A percentile compares a stretch with the other conserved stretches of the same genome.
Conservation (phyloP, 73 alveolate species). For the Paramecium tetraurelia region DNA sequence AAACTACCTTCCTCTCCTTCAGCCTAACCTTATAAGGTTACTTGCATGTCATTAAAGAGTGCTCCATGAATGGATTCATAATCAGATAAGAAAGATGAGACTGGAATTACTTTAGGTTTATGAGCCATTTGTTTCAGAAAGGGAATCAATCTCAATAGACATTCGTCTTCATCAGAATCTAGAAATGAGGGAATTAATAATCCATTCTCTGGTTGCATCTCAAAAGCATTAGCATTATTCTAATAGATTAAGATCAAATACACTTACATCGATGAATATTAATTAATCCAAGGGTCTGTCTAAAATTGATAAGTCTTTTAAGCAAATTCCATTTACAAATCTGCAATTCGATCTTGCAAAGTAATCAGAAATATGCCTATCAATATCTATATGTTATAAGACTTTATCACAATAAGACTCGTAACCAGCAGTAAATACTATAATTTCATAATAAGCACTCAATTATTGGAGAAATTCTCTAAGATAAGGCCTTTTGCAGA, state of each 20-base stretch:
- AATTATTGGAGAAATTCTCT: not conserved
- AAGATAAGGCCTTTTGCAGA: not conserved
- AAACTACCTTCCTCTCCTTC: conserved; percentile 19
- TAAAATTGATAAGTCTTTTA: not conserved
- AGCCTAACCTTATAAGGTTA: not conserved
- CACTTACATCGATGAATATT: conserved; percentile 9
- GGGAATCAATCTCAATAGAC: not conserved
- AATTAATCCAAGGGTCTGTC: conserved; percentile 35
- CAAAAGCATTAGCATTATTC: conserved; percentile 41
- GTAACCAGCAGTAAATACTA: conserved; percentile 37
- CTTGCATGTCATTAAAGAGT: not conserved
- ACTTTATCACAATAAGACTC: conserved; percentile 50
- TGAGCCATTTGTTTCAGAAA: conserved; percentile 26
- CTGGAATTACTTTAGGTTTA: not conserved
- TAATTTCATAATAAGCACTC: conserved; percentile 31
- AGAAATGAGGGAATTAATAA: conserved; percentile 35
- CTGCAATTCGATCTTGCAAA: conserved; percentile 31
- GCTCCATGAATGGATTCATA: conserved; percentile 12
- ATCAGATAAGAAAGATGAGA: not conserved
- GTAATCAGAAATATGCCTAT: conserved; percentile 6
- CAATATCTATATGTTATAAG: conserved; percentile 27
- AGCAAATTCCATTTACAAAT: conserved; percentile 15
- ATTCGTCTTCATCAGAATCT: conserved; percentile 48
- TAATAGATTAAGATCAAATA: not conserved
- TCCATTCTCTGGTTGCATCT: conserved; percentile 29